Conservation (phyloP, 306 rosid species). For the Boehmeria nivea region DNA sequence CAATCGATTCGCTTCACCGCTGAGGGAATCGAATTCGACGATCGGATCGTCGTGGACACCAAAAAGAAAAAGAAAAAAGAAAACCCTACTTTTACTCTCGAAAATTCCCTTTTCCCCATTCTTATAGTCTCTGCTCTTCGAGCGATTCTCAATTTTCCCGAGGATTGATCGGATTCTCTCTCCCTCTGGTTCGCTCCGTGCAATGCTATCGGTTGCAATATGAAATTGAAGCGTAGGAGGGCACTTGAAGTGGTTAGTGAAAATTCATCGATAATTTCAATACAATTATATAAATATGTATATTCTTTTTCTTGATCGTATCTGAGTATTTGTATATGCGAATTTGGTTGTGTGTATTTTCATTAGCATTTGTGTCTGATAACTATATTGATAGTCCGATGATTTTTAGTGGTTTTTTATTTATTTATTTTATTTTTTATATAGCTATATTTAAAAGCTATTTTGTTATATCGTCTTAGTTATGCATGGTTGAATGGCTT, state of each 20-base stretch:
- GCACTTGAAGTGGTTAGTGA: conserved; percentile 94
- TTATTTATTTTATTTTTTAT: no score
- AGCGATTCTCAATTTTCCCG: conserved; percentile 31
- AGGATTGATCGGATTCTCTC: conserved; percentile 44
- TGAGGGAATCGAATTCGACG: conserved; percentile 12
- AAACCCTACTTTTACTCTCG: conserved; percentile 26
- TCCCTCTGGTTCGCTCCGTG: conserved; percentile 27
- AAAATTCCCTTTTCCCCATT: conserved; percentile 13
- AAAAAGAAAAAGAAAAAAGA: no score
- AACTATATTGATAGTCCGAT: no score
- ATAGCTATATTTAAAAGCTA: not conserved
- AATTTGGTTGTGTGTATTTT: not conserved
- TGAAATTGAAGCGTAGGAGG: conserved; percentile 89
- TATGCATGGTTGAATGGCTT: not conserved
- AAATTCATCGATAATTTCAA: not conserved
- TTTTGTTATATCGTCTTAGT: not conserved
- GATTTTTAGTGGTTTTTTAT: no score
- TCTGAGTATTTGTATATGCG: not conserved
- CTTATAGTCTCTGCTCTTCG: conserved; percentile 24
- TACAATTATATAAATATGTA: not conserved
- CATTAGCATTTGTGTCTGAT: not conserved
- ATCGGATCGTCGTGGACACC: conserved; percentile 34
- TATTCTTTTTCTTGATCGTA: not conserved
- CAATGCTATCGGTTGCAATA: conserved; percentile 70
- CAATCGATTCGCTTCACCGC: conserved; percentile 2